Conservation (phyloP, 192 early-diverging fungal species). For the Backusella tarrabulga region DNA sequence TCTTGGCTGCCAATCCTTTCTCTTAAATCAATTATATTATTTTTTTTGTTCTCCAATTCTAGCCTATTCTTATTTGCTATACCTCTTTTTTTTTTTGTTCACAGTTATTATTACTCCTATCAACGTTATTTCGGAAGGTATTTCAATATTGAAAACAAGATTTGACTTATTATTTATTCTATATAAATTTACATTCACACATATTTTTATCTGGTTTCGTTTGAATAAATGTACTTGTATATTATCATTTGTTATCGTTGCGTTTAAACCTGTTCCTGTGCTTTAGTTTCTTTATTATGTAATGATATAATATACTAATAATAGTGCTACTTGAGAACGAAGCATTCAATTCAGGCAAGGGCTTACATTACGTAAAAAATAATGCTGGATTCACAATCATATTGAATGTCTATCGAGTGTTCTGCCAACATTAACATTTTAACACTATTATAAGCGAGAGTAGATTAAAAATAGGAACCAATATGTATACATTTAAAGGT, state of each 20-base stretch:
- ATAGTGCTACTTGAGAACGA: background rate
- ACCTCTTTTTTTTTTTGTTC: conserved; percentile 1
- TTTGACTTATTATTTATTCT: conserved; percentile 3
- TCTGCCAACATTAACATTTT: background rate
- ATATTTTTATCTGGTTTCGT: background rate
- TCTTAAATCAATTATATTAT: background rate
- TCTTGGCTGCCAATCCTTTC: conserved; percentile 50
- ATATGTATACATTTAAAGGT: background rate
- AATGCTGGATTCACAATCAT: background rate
- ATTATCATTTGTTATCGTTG: background rate
- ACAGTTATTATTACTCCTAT: background rate
- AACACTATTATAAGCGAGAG: background rate
- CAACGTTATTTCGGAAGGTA: background rate
- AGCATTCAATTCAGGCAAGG: background rate
- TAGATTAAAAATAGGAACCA: background rate
- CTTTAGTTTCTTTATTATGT: background rate
- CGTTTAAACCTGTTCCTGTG: background rate
- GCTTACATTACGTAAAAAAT: background rate
- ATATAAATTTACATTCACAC: conserved; percentile 1
- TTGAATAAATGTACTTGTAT: conserved; percentile 3
- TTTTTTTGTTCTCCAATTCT: background rate
- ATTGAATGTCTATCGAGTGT: background rate
- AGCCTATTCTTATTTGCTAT: background rate
- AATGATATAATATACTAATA: background rate
- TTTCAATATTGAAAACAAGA: background rate